A percentile compares a stretch with the other conserved stretches of the same genome.
phyloP scores from a whole-genome alignment of 257 asterid species.

The Capsicum rhomboideum region DNA sequence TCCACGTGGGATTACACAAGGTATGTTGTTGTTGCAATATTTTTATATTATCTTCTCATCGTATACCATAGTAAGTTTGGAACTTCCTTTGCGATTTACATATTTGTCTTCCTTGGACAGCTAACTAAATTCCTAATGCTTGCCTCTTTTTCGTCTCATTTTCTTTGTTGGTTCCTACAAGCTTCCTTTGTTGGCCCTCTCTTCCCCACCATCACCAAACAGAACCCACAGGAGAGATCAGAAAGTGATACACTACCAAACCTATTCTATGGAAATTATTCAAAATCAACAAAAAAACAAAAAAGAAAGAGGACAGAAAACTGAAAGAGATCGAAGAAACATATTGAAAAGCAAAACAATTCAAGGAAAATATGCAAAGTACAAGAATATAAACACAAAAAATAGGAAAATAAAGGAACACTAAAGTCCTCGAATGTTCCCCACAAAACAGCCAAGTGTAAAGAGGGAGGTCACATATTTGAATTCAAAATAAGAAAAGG shows the following conservation, averaged over 20 bases:
- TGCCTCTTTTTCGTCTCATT: too few species aligned
- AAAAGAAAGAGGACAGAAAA: neutral
- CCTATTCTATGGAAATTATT: neutral
- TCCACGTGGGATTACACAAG: too few species aligned
- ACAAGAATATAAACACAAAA: neutral
- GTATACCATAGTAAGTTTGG: neutral
- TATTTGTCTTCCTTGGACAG: neutral
- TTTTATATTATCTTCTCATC: neutral
- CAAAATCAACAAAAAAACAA: neutral
- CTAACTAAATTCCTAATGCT: neutral
- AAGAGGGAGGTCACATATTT: neutral
- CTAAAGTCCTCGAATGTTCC: neutral
- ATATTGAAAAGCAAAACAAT: neutral
- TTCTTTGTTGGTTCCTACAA: neutral
- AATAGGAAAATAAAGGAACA: neutral
- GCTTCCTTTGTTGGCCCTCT: neutral
- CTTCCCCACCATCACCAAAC: neutral
- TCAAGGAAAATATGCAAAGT: neutral
- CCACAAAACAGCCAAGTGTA: neutral
- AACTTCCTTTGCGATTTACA: neutral
- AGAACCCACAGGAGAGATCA: neutral
- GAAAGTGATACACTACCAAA: constrained; percentile 2
- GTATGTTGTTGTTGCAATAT: too few species aligned
- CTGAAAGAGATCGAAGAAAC: neutral
- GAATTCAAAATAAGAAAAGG: neutral